Base-by-base conservation (phyloP, 2,329 filamentous ascomycete species). In the Ceratocystiopsis brevicomis region DNA sequence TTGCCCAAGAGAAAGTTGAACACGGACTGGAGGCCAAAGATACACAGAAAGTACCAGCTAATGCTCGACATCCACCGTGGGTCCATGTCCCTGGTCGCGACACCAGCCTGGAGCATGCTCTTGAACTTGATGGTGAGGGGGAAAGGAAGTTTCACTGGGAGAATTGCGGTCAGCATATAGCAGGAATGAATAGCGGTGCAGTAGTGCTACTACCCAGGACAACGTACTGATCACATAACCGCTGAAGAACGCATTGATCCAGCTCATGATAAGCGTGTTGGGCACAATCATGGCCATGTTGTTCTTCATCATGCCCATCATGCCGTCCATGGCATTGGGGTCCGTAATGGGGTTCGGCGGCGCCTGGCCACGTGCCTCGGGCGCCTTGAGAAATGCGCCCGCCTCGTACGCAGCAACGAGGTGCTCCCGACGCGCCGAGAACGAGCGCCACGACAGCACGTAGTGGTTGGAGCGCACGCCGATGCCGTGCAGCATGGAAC, bases 231-330 rank as follows among this genome's bases (percentile, higher is more conserved):
- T 95, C 40, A 98, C 90, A 57, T 95, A 98, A 32, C 90, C 90
- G 42, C 85, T 92, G 56, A 98, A 98, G 59, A 96, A 98, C 0
- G 90, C 87, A 64, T 98, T 98, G 59, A 98, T 96, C 90, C 90
- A 98, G 51, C 88, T 90, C 90, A 98, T 98, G 53, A 98, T 98
- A 58, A 98, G 64, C 6, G 87, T 96, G 62, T 98, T 94, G 40
- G 90, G 90, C 46, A 98, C 85, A 67, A 98, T 96, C 90, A 96
- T 98, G 50, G 90, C 88, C 82, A 98, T 94, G 59, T 98, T 94
- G 45, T 87, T 87, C 73, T 98, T 98, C 84, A 98, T 93, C 85
- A 94, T 94, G 52, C 90, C 88, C 90, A 98, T 98, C 90, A 98
- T 98, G 52, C 87, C 88, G 58, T 98, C 92, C 90, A 98, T 98